These are phyloP conservation scores for Aspergillus aculeatus DNA, from an alignment of 2,329 filamentous ascomycete genomes.

Conservation along the genomic window DNA sequence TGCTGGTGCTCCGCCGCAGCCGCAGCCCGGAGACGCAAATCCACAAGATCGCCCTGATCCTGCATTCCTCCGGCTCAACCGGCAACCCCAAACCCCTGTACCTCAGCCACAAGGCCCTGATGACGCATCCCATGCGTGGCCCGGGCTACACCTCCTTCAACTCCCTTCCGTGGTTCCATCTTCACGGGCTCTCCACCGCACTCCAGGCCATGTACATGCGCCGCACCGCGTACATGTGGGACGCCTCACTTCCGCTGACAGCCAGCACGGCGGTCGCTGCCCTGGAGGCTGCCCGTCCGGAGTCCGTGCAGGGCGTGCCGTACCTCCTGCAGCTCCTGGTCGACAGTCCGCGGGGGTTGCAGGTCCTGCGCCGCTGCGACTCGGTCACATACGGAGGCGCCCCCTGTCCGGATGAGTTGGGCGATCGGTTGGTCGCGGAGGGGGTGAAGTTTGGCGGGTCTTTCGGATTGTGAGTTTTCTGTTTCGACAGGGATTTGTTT, in stretches of 20 bases:
- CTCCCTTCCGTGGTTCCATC: constrained; percentile 46
- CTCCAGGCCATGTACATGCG: constrained; percentile 48
- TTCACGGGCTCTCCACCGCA: constrained; percentile 44
- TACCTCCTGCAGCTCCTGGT: constrained; percentile 44
- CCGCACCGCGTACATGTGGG: constrained; percentile 44
- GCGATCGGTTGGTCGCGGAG: constrained; percentile 38
- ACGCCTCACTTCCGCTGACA: constrained; percentile 41
- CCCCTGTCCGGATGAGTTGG: constrained; percentile 45
- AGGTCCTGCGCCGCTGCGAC: constrained; percentile 37
- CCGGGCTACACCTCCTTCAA: constrained; percentile 45
- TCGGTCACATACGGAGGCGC: constrained; percentile 45
- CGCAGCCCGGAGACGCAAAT: constrained; percentile 29
- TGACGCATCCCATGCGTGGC: constrained; percentile 37
- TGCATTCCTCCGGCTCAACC: constrained; percentile 52
- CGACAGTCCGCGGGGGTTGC: constrained; percentile 36
- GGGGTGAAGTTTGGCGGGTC: constrained; percentile 40
- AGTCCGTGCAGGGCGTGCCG: constrained; percentile 44
- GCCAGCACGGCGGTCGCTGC: constrained; percentile 36
- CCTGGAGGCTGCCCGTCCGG: constrained; percentile 37
- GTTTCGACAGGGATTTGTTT: too few relatives aligned
- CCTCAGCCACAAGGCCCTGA: constrained; percentile 43
- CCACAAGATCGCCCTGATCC: constrained; percentile 39
- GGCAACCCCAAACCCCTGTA: constrained; percentile 49
- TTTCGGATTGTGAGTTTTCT: constrained; percentile 43
- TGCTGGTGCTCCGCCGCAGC: constrained; percentile 19